Evolutionary conservation across 73 alveolate species (phyloP), one percentile per base, ranked within the genome.

Genomic region (Stentor roeselii): DNA sequence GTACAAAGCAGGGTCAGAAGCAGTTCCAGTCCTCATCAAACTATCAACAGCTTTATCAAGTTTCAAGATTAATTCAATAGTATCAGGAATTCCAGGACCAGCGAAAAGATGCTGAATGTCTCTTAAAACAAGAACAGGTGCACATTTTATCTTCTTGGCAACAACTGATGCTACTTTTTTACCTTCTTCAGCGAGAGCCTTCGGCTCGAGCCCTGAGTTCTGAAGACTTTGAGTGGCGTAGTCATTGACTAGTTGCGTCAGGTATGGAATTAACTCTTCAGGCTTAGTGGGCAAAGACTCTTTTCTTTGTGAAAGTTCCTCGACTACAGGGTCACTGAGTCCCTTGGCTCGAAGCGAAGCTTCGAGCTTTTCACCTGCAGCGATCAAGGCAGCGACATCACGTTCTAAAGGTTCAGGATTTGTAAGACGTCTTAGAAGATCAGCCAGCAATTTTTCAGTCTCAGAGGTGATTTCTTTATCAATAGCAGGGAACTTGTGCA

Each of bases 251-350:
- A 67, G 2, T 67, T 67, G 42, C 21, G 50, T 67, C 11, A 21
- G 34, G 34, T 67, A 67, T 21, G 80, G 80, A 15, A 67, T 67
- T 21, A 67, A 30, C 2, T 67, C 41, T 15, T 34, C 27, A 67
- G 80, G 80, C 34, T 67, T 32, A 67, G 80, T 67, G 21, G 80
- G 80, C 14, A 67, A n/a, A 27, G 21, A 14, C 21, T 67, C 80
- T 32, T 67, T 67, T 67, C 80, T 67, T 1, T 21, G 27, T 32
- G 14, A 15, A 67, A 67, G 80, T 67, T 21, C 42, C 1, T 67
- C 80, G 34, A 30, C 41, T 30, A 27, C 41, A 27, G 41, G 50
- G 37, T 30, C 27, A n/a, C n/a, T 40, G 37, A n/a, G 11, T 67
- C 42, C 37, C 34, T 67, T 67, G 1, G 21, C 80, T 21, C 34